Evolutionary conservation across 305 asterid species (phyloP), one percentile per base, ranked within the genome.

Genomic region (Fraxinus sp.): DNA sequence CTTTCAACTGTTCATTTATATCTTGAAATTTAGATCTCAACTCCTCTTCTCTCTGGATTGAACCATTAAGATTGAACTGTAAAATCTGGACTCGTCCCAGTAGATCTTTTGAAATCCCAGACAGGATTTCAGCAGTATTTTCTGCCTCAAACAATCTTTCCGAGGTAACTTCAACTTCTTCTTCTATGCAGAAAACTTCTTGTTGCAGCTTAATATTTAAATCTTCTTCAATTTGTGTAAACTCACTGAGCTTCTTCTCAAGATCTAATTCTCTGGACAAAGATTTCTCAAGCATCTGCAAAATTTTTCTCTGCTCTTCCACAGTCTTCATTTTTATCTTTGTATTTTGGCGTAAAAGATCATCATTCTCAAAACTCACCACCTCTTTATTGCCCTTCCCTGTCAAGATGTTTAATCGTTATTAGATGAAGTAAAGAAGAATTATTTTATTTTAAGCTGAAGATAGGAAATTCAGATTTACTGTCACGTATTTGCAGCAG

Each of bases 261-360:
- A 95, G 93, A 81, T 95, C 97, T 86, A 97, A 82, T 86, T 95
- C 99, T 74, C 92, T 86, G 49, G 97, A 97, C 91, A 92, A 86
- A 49, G 98, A 92, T 87, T 92, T 95, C 89, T 92, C 99, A 83
- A 97, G 91, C 98, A 92, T 91, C 89, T 91, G 90, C 89, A 95
- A 88, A 81, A 92, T 86, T 84, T 87, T 90, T 85, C 94, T 90
- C 86, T 90, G 94, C 83, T 93, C 96, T 84, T 93, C 97, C 4
- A 91, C 91, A 4, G 97, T 95, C 87, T 91, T 95, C 96, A 93
- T 90, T 85, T 88, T 93, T 49, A 96, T 89, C 94, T 92, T 87
- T 30, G 91, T 86, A 86, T 86, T 91, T 79, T 85, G 79, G 85
- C 86, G 88, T 72, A 89, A 85, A 81, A 86, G 74, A 49, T 43